Conservation (phyloP, 2,329 filamentous ascomycete species). For the Thermoascus crustaceus region DNA sequence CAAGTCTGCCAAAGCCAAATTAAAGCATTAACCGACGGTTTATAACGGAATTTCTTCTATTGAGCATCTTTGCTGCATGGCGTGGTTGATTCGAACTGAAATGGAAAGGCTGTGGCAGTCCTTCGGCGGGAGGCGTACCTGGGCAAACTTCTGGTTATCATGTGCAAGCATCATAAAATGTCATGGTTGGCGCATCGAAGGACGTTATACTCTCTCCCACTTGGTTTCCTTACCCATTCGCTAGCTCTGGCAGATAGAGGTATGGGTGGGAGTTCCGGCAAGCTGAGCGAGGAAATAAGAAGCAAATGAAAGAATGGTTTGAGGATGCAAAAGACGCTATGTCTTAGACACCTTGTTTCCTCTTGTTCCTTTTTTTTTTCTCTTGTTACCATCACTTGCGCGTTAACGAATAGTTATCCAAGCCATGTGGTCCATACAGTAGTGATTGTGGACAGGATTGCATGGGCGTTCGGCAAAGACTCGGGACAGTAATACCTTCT, state of each 20-base stretch:
- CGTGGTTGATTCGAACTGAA: slow-evolving; percentile 6
- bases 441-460: not conserved
- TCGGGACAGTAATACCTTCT: not conserved
- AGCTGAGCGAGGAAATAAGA: not conserved
- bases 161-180: slow-evolving; percentile 6
- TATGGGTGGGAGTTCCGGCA: not conserved
- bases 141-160: slow-evolving; percentile 12
- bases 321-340: not conserved
- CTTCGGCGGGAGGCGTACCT: slow-evolving; percentile 9
- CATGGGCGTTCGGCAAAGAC: not conserved
- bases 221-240: not conserved
- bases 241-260: slow-evolving; percentile 3
- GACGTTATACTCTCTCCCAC: not conserved
- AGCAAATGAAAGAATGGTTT: not conserved
- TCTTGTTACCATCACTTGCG: too few species aligned
- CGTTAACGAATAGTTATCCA: not conserved
- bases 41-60: slow-evolving; percentile 3
- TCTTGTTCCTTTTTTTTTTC: too few species aligned
- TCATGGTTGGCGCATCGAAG: slow-evolving; percentile 6
- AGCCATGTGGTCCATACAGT: not conserved
- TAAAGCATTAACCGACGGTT: slow-evolving; percentile 8
- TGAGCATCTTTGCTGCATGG: slow-evolving; percentile 10
- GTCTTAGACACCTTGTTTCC: too few species aligned
- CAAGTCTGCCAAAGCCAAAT: slow-evolving; percentile 19
- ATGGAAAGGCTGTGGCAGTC: slow-evolving; percentile 3